Base-by-base conservation (phyloP, 306 rosid genomes). In the Astragalus glycyphyllos region DNA sequence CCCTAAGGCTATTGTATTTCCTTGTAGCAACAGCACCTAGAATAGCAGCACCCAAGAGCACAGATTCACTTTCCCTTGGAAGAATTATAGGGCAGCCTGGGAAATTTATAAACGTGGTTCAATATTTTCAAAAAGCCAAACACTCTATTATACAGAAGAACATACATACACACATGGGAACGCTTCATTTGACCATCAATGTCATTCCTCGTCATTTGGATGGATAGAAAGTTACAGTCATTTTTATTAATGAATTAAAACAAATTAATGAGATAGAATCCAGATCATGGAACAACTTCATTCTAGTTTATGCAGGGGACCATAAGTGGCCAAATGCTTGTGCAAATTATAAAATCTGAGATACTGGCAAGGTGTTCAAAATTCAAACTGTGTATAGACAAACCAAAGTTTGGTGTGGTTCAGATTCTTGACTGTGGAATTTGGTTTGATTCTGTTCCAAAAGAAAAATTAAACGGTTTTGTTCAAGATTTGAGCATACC, bases 21-120 rank as follows among this genome's bases (percentile, higher is more conserved):
- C 80, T 87, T 23, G 92, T 80, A 74, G 96, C 98, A 67, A 93
- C 98, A 14, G 96, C 90, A 57, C 97, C 97, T 42, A 93, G 84
- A 84, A 90, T 93, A 58, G 98, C 88, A 80, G 98, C 96, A 63
- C 98, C 98, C 84, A 93, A 84, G 62, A 93, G 96, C 79, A 93
- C 96, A 57, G 98, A 85, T 77, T 93, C 96, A 55, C 85, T 87
- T 77, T 93, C 98, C 77, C 92, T 92, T 34, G 98, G 98, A 80
- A 93, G 89, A 85, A 93, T 83, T 80, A 93, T 87, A 49, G 97
- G 88, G 80, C 88, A 93, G 48, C 98, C 98, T 93, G 78, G 41
- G 71, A 65, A 45, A 68, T 72, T 58, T 17, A 66, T 67, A 55
- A 60, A 17, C 9, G 17, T 40, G 11, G 47, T 60, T 47, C 67